Evolutionary conservation across 495 filamentous ascomycete genomes (phyloP).

Genomic region (Apiosordaria backusii): DNA sequence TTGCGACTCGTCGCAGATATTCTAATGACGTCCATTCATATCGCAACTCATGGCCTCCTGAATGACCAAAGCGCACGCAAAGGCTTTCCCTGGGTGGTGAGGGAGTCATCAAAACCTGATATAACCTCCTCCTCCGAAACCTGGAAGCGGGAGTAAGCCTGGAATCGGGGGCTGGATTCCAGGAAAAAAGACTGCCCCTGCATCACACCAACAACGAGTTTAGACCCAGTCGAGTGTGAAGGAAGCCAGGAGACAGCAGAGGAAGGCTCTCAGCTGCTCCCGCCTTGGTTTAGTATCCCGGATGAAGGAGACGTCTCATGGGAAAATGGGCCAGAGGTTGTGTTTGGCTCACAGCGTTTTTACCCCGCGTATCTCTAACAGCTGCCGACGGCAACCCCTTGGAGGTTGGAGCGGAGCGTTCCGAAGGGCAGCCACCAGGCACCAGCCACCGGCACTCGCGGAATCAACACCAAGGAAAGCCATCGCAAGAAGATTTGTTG

Average conservation of each 20-base stretch:
- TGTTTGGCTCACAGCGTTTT: slow-evolving; percentile 13
- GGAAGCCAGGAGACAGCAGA: neutral
- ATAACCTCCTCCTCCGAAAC: neutral
- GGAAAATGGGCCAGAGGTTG: slow-evolving; percentile 17
- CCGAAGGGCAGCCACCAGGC: neutral
- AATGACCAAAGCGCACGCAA: too few species aligned
- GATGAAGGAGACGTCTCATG: slow-evolving; percentile 26
- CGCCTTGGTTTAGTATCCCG: slow-evolving; percentile 17
- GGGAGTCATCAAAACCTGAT: neutral
- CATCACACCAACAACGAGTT: neutral
- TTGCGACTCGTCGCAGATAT: neutral
- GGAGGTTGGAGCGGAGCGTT: neutral
- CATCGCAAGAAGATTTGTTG: neutral
- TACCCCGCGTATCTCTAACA: slow-evolving; percentile 31
- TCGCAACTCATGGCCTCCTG: neutral
- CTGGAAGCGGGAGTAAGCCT: neutral
- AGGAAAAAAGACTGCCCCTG: neutral
- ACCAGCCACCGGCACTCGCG: neutral
- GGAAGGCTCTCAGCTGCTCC: neutral
- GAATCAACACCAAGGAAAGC: neutral
- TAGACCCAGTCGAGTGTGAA: neutral
- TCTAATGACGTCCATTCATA: neutral
- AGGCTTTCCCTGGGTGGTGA: too few species aligned
- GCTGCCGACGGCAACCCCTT: neutral
- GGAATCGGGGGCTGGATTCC: neutral